A percentile compares a stretch with the other conserved stretches of the same genome.
Evolutionary conservation across 2,329 filamentous ascomycete genomes (phyloP).

Genomic region (Ophiocordyceps robertsii): DNA sequence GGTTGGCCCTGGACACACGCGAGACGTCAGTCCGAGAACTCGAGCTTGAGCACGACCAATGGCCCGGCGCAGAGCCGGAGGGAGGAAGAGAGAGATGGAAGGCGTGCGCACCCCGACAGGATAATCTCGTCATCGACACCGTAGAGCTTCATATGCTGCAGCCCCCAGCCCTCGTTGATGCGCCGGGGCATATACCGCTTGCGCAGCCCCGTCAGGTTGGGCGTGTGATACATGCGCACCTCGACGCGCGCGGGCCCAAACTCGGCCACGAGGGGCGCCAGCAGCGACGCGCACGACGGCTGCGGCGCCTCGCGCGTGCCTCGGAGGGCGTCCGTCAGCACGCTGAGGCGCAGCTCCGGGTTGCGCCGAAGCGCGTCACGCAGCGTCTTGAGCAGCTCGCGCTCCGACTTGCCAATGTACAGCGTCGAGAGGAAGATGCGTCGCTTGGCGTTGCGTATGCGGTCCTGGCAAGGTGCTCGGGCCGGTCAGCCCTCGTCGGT

Average conservation of each 20-base stretch:
- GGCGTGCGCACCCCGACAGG: slow-evolving; percentile 59
- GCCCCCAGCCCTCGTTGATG: slow-evolving; percentile 95
- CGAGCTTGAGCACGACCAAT: too few relatives aligned
- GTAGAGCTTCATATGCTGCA: slow-evolving; percentile 99
- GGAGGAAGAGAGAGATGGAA: not conserved
- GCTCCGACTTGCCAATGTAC: slow-evolving; percentile 89
- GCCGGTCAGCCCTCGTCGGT: not conserved
- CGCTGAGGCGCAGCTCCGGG: slow-evolving; percentile 65
- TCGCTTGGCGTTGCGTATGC: slow-evolving; percentile 65
- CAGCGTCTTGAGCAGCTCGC: slow-evolving; percentile 72
- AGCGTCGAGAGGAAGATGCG: slow-evolving; percentile 90
- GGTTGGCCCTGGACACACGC: slow-evolving; percentile 49
- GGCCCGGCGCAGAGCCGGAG: too few relatives aligned
- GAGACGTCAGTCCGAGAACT: not conserved
- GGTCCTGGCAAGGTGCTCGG: slow-evolving; percentile 35
- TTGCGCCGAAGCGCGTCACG: slow-evolving; percentile 62
- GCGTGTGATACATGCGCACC: slow-evolving; percentile 95
- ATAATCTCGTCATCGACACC: slow-evolving; percentile 93
- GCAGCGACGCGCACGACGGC: slow-evolving; percentile 74
- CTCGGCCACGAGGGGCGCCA: slow-evolving; percentile 70
- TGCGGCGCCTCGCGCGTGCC: slow-evolving; percentile 83
- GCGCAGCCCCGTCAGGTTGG: slow-evolving; percentile 75
- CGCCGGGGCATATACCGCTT: slow-evolving; percentile 76
- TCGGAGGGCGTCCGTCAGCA: slow-evolving; percentile 81
- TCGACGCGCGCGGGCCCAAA: slow-evolving; percentile 79